Evolutionary conservation across 2,329 filamentous ascomycete genomes (phyloP).

Genomic region (Claviceps sp.): DNA sequence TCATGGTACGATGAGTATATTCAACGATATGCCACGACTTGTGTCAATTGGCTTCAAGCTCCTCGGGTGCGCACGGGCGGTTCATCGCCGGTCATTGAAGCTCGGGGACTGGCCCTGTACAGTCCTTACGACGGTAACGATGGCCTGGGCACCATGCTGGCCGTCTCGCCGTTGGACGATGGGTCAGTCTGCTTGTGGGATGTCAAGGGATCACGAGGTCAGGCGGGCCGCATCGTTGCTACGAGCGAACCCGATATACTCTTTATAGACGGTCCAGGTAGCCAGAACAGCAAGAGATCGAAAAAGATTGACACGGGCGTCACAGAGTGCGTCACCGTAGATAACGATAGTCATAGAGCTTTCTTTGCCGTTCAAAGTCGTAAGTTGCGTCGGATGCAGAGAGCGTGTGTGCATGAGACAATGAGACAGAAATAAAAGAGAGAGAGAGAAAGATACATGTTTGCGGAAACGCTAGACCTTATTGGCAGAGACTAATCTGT

Average conservation of each 20-base stretch:
- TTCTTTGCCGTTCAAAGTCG: conserved; percentile 70
- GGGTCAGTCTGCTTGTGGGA: conserved; percentile 86
- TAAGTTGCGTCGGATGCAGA: conserved; percentile 22
- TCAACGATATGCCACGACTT: conserved; percentile 62
- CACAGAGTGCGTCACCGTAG: conserved; percentile 72
- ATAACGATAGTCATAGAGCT: conserved; percentile 51
- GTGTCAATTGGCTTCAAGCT: conserved; percentile 62
- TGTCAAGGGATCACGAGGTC: conserved; percentile 40
- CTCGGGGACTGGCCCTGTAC: conserved; percentile 60
- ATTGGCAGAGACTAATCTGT: not conserved
- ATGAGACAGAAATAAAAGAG: not conserved
- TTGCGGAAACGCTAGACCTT: not conserved
- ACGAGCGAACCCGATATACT: conserved; percentile 56
- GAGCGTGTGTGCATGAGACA: not conserved
- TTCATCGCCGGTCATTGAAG: conserved; percentile 42
- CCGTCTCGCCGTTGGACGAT: conserved; percentile 70
- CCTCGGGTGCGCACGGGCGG: conserved; percentile 32
- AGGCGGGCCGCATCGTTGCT: conserved; percentile 49
- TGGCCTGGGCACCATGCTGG: conserved; percentile 30
- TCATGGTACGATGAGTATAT: conserved; percentile 87
- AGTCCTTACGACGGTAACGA: conserved; percentile 37
- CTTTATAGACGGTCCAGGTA: conserved; percentile 36
- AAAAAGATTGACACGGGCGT: conserved; percentile 60
- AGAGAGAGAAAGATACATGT: not conserved
- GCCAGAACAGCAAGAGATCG: conserved; percentile 32